Evolutionary conservation across 2,329 filamentous ascomycete species (phyloP).

Genomic region (Fusarium fracticaudum): DNA sequence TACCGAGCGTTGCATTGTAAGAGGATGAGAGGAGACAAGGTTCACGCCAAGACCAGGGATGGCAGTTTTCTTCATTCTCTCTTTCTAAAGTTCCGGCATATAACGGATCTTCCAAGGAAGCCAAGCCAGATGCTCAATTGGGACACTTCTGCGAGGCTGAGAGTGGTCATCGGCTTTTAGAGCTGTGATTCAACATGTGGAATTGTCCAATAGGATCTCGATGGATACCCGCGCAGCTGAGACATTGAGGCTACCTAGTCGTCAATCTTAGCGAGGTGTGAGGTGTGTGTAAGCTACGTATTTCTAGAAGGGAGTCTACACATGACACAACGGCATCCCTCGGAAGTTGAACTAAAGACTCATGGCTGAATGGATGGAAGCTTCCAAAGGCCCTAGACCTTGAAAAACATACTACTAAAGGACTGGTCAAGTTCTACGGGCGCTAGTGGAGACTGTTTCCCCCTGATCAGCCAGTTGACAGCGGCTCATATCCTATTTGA

Average conservation of each 20-base stretch:
- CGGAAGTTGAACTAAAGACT: neutral
- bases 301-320: slow-evolving; percentile 12
- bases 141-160: neutral
- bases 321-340: neutral
- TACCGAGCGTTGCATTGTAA: slow-evolving; percentile 6
- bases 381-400: neutral
- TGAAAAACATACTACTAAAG: neutral
- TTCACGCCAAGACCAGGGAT: slow-evolving; percentile 8
- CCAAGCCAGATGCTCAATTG: neutral
- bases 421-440: neutral
- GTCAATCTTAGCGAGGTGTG: slow-evolving; percentile 20
- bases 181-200: slow-evolving; percentile 4
- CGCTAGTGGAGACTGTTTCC: neutral
- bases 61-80: neutral
- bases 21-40: slow-evolving; percentile 2
- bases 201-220: neutral
- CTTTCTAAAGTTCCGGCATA: neutral
- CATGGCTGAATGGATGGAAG: neutral
- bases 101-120: neutral
- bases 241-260: slow-evolving; percentile 31
- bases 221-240: slow-evolving; percentile 5
- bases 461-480: slow-evolving; percentile 27
- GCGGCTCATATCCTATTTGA: slow-evolving; percentile 24
- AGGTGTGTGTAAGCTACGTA: slow-evolving; percentile 2
- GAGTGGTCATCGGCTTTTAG: neutral